Percentiles rank a stretch among this genome's conserved stretches.
phyloP scores from a whole-genome alignment of 495 filamentous ascomycete genomes.

The Cudoniella acicularis region DNA sequence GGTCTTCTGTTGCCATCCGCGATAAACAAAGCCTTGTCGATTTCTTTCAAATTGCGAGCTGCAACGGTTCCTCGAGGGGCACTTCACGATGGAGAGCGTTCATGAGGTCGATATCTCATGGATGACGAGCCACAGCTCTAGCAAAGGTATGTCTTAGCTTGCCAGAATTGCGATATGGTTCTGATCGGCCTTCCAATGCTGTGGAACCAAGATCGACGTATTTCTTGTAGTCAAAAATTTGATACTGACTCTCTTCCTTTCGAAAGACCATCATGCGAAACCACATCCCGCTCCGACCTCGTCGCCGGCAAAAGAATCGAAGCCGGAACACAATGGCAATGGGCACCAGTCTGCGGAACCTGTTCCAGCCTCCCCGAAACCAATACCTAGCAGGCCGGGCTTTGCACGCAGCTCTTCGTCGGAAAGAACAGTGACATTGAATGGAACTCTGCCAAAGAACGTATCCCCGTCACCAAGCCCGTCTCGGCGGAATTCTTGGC shows the following conservation, averaged over 20 bases:
- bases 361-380: conserved; percentile 30
- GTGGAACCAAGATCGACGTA: not conserved
- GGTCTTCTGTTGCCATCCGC: not conserved
- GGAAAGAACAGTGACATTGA: conserved; percentile 32
- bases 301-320: conserved; percentile 1
- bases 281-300: conserved; percentile 1
- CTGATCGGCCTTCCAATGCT: not conserved
- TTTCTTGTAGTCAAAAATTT: not conserved
- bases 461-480: conserved; percentile 28
- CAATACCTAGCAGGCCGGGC: conserved; percentile 26
- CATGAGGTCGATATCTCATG: conserved; percentile 65
- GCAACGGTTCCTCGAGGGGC: not conserved
- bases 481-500: conserved; percentile 76
- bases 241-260: not conserved
- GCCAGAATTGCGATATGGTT: not conserved
- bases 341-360: conserved; percentile 1
- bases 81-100: conserved; percentile 53
- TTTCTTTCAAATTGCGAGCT: not conserved
- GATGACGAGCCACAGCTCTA: conserved; percentile 38
- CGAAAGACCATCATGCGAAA: conserved; percentile 9
- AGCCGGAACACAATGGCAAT: conserved; percentile 17
- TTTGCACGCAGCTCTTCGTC: conserved; percentile 29
- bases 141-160: conserved; percentile 20
- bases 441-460: conserved; percentile 35
- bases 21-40: not conserved